phyloP scores from a whole-genome alignment of 345 rosid genomes.

The Eucalyptus rudis region DNA sequence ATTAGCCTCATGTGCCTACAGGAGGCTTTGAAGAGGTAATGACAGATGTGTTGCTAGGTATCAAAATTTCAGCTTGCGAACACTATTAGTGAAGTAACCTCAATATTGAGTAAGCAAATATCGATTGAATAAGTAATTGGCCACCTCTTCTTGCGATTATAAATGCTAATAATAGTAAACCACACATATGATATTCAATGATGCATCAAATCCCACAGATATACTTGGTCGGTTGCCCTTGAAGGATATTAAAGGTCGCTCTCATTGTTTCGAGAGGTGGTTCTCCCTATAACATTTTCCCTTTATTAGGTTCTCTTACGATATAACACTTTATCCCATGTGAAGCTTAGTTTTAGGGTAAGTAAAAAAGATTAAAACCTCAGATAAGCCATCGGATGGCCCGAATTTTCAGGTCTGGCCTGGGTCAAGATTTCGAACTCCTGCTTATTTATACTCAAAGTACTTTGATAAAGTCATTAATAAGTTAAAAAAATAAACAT shows the following conservation, averaged over 20 bases:
- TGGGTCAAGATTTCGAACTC: background rate
- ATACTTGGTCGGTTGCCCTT: background rate
- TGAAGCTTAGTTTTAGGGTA: background rate
- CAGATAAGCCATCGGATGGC: too few species aligned
- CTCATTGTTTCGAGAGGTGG: background rate
- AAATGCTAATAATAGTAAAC: background rate
- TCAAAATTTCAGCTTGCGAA: too few species aligned
- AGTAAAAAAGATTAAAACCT: background rate
- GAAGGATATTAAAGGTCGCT: background rate
- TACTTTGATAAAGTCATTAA: too few species aligned
- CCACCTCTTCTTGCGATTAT: background rate
- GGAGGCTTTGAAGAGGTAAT: too few species aligned
- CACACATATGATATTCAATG: background rate
- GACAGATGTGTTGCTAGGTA: background rate
- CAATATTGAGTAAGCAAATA: background rate
- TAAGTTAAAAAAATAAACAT: too few species aligned
- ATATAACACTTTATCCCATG: background rate
- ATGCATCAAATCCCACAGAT: background rate
- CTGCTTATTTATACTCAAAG: background rate
- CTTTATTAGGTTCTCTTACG: background rate
- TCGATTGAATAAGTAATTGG: background rate
- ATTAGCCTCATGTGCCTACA: background rate
- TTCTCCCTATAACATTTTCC: too few species aligned
- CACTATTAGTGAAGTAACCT: background rate
- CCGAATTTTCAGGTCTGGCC: background rate